A percentile compares a stretch with the other conserved stretches of the same genome.
Evolutionary conservation across 1,284 basidiomycete genomes (phyloP).

Genomic region (Filobasidium uniguttulatum): DNA sequence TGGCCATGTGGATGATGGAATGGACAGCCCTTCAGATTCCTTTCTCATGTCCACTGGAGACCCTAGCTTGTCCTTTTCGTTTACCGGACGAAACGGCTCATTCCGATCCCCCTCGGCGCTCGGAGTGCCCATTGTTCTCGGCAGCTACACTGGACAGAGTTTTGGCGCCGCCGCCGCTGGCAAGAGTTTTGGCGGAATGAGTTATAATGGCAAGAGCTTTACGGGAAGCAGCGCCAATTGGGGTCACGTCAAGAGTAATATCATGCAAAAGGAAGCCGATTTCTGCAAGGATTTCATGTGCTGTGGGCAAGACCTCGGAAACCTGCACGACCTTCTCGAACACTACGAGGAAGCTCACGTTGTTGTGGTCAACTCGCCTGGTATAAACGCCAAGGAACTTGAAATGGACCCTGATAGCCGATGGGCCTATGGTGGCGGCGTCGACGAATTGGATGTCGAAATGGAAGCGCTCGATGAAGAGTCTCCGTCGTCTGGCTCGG

Average conservation of each 20-base stretch:
- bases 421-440: constrained; percentile 7
- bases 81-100: constrained; percentile 9
- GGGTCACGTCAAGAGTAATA: constrained; percentile 4
- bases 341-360: constrained; percentile 17
- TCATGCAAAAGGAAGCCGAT: constrained; percentile 14
- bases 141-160: constrained; percentile 3
- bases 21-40: constrained; percentile 2
- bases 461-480: constrained; percentile 16
- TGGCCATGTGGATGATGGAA: neutral
- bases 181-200: constrained; percentile 1
- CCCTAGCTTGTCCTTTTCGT: constrained; percentile 10
- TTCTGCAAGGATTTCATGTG: constrained; percentile 16
- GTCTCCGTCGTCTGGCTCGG: constrained; percentile 9
- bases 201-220: neutral
- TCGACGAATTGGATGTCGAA: constrained; percentile 15
- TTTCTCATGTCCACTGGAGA: constrained; percentile 9
- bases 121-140: constrained; percentile 2
- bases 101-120: constrained; percentile 10
- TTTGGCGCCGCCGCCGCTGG: neutral
- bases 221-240: constrained; percentile 5
- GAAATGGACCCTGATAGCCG: constrained; percentile 10
- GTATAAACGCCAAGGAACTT: neutral
- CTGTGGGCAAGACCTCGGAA: constrained; percentile 13
- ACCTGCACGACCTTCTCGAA: constrained; percentile 14
- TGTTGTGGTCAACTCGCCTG: constrained; percentile 7